Percentiles rank a stretch among this genome's conserved stretches.
phyloP scores from a whole-genome alignment of 2,329 filamentous ascomycete genomes.

The Septoria petroselini region DNA sequence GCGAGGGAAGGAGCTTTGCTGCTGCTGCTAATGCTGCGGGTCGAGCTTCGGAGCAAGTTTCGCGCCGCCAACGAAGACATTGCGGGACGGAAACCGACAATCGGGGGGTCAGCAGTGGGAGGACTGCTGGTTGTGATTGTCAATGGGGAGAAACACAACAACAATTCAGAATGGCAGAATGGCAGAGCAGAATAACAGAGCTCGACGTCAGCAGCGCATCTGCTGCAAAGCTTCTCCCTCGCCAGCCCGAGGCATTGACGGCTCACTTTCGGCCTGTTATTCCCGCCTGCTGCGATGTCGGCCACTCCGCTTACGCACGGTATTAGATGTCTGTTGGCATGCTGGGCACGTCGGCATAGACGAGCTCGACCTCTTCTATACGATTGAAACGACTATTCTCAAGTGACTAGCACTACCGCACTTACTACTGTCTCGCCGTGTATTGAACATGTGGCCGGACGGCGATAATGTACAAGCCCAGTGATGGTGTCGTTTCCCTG shows the following conservation, averaged over 20 bases:
- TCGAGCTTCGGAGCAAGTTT: constrained; percentile 34
- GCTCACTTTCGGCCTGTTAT: neutral
- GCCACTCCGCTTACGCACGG: constrained; percentile 3
- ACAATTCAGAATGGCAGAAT: constrained; percentile 2
- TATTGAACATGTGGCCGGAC: no score
- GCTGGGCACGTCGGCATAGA: no score
- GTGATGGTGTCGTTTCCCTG: no score
- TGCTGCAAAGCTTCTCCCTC: neutral
- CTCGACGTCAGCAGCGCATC: constrained; percentile 6
- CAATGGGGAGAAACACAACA: neutral
- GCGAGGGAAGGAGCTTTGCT: constrained; percentile 33
- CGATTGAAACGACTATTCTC: no score
- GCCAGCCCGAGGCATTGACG: constrained; percentile 6
- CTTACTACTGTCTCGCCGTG: no score
- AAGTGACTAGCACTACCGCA: no score
- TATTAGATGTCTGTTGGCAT: no score
- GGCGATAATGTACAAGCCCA: no score
- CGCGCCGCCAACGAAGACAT: constrained; percentile 43
- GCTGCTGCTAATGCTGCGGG: constrained; percentile 30
- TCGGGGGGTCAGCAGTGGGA: neutral
- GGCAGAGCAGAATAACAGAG: neutral
- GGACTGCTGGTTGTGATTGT: constrained; percentile 3
- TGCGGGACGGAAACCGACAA: constrained; percentile 14
- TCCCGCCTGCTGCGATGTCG: neutral
- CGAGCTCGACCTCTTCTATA: no score